Evolutionary conservation across 2,329 filamentous ascomycete species (phyloP).

Genomic region (Colletotrichum sp.): DNA sequence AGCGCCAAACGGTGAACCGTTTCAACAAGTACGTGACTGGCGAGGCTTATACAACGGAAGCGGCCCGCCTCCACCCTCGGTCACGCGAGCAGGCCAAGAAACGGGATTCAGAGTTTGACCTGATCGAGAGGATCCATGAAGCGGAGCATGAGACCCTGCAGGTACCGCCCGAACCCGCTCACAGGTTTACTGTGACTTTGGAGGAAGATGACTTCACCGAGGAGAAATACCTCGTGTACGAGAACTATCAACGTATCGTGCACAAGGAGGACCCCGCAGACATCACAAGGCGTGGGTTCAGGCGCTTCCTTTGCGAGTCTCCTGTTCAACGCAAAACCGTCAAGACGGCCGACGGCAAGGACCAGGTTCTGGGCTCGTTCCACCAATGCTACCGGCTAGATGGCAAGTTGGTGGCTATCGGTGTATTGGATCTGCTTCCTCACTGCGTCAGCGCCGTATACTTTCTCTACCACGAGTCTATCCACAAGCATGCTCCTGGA

Average conservation of each 20-base stretch:
- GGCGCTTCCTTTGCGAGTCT: conserved; percentile 75
- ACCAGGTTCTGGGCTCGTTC: conserved; percentile 70
- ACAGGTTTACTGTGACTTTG: conserved; percentile 71
- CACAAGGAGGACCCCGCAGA: conserved; percentile 69
- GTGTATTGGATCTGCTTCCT: conserved; percentile 78
- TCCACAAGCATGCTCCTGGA: conserved; percentile 72
- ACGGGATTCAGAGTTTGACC: conserved; percentile 70
- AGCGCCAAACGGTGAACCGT: conserved; percentile 76
- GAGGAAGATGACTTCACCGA: conserved; percentile 74
- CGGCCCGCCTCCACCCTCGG: conserved; percentile 67
- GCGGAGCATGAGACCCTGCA: conserved; percentile 62
- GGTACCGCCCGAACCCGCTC: conserved; percentile 66
- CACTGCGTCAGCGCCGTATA: conserved; percentile 82
- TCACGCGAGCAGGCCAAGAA: conserved; percentile 69
- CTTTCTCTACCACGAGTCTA: conserved; percentile 80
- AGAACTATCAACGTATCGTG: conserved; percentile 77
- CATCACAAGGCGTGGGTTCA: conserved; percentile 68
- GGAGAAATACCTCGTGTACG: conserved; percentile 76
- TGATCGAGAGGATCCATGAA: conserved; percentile 72
- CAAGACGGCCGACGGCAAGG: conserved; percentile 51
- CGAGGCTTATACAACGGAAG: conserved; percentile 68
- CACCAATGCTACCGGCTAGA: conserved; percentile 85
- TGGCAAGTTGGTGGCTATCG: conserved; percentile 75
- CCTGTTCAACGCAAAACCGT: conserved; percentile 59
- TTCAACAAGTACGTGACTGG: conserved; percentile 77